Percentiles rank a stretch among this genome's conserved stretches.
phyloP scores from a whole-genome alignment of 2,329 filamentous ascomycete species.

The Alternaria solani region DNA sequence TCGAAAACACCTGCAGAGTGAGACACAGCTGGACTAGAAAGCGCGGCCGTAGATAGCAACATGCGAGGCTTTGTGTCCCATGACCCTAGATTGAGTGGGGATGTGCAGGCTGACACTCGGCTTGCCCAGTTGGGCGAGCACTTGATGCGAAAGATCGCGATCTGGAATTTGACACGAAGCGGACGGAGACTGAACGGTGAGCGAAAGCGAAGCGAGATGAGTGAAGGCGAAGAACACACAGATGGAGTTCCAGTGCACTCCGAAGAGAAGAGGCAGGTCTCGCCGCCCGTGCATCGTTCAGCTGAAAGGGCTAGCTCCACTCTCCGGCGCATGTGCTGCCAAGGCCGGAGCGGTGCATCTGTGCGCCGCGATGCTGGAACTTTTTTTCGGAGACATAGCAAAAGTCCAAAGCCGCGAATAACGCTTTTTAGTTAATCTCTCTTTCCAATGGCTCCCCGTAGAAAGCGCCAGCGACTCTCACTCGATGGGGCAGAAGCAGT shows the following conservation, averaged over 20 bases:
- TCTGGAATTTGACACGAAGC: background rate
- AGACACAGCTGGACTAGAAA: conserved; percentile 1
- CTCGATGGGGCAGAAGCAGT: conserved; percentile 47
- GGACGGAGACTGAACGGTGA: conserved; percentile 7
- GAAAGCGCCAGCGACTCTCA: conserved; percentile 53
- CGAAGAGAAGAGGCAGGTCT: background rate
- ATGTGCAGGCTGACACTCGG: conserved; percentile 9
- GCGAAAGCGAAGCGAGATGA: background rate
- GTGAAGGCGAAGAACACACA: background rate
- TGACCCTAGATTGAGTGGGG: conserved; percentile 8
- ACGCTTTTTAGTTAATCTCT: background rate
- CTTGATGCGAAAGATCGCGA: conserved; percentile 8
- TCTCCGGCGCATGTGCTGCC: conserved; percentile 8
- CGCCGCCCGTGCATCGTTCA: background rate
- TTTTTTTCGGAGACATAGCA: conserved; percentile 20
- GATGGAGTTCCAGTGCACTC: background rate
- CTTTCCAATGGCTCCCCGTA: conserved; percentile 48
- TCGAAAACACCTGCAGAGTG: background rate
- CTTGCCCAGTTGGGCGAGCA: conserved; percentile 4
- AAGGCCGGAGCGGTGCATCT: conserved; percentile 20
- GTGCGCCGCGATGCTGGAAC: conserved; percentile 19
- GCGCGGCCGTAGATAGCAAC: conserved; percentile 4
- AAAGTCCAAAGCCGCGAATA: conserved; percentile 6
- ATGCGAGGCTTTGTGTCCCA: conserved; percentile 3
- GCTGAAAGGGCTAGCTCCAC: conserved; percentile 8